These are phyloP conservation scores for Zygoascus ofunaensis DNA, from an alignment of 805 yeast genomes.

Conservation along the genomic window DNA sequence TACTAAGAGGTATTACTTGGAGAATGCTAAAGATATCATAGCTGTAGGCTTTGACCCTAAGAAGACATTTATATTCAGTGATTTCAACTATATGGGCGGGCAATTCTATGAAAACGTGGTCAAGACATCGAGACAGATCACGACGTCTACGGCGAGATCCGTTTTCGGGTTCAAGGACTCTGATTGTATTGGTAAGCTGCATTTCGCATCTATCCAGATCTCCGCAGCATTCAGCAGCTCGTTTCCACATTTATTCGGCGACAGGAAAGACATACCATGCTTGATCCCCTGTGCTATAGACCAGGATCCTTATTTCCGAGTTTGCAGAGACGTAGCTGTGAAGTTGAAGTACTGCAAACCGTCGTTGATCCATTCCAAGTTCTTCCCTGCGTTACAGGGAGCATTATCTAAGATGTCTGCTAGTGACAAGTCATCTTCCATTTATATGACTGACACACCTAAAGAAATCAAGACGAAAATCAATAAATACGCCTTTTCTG, in stretches of 20 bases:
- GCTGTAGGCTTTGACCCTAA: constrained; percentile 91
- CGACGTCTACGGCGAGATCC: constrained; percentile 93
- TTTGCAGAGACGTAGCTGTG: constrained; percentile 94
- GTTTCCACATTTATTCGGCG: constrained; percentile 84
- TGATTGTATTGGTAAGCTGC: constrained; percentile 89
- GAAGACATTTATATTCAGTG: constrained; percentile 92
- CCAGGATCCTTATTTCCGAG: constrained; percentile 97
- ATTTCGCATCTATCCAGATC: constrained; percentile 93
- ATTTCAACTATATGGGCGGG: constrained; percentile 86
- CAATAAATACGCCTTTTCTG: constrained; percentile 93
- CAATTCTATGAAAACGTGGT: constrained; percentile 92
- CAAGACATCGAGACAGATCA: constrained; percentile 84
- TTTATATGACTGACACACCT: constrained; percentile 90
- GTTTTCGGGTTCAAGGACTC: constrained; percentile 94
- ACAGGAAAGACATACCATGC: constrained; percentile 86
- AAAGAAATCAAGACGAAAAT: constrained; percentile 88
- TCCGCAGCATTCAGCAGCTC: constrained; percentile 94
- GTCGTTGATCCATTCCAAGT: constrained; percentile 82
- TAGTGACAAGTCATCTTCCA: constrained; percentile 79
- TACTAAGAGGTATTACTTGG: constrained; percentile 67
- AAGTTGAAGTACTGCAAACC: constrained; percentile 88
- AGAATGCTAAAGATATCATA: constrained; percentile 86
- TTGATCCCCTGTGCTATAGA: constrained; percentile 98
- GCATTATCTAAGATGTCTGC: constrained; percentile 96
- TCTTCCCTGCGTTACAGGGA: constrained; percentile 97